Evolutionary conservation across 2,329 filamentous ascomycete genomes (phyloP).

Genomic region (Huntiella moniliformis): DNA sequence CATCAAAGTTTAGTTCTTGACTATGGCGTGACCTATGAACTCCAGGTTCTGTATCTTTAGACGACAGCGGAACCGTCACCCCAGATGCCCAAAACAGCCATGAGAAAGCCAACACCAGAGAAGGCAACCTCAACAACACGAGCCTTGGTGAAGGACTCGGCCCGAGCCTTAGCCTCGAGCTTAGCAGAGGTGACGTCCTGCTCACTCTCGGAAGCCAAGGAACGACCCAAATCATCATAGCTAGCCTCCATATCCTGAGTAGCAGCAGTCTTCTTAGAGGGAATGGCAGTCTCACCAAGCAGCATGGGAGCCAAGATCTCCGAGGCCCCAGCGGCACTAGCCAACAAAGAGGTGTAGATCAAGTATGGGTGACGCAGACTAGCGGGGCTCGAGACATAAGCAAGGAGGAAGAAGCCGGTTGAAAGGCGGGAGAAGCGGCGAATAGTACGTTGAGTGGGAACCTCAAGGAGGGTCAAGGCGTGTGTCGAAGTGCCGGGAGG

Average conservation of each 20-base stretch:
- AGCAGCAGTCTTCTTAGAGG: slow-evolving; percentile 13
- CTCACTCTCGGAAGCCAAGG: slow-evolving; percentile 17
- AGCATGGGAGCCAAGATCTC: slow-evolving; percentile 29
- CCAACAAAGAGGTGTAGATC: slow-evolving; percentile 61
- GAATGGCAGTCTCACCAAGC: slow-evolving; percentile 17
- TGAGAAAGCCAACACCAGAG: slow-evolving; percentile 36
- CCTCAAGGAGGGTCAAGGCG: slow-evolving; percentile 49
- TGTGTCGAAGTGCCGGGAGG: slow-evolving; percentile 51
- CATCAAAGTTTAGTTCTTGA: background rate
- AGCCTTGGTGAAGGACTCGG: slow-evolving; percentile 35
- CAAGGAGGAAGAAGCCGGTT: slow-evolving; percentile 52
- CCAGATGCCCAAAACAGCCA: slow-evolving; percentile 48
- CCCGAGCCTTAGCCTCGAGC: slow-evolving; percentile 39
- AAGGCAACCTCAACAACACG: slow-evolving; percentile 35
- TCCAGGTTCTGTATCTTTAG: background rate
- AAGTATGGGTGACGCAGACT: slow-evolving; percentile 73
- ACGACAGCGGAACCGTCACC: slow-evolving; percentile 31
- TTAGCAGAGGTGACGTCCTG: slow-evolving; percentile 31
- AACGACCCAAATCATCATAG: slow-evolving; percentile 47
- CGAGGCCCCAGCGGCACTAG: slow-evolving; percentile 39
- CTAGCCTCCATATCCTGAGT: slow-evolving; percentile 41
- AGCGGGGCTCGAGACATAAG: slow-evolving; percentile 58
- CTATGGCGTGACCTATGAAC: background rate
- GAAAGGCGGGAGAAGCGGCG: slow-evolving; percentile 50
- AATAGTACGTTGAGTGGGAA: slow-evolving; percentile 44